Evolutionary conservation across 169 alveolate species (phyloP), one percentile per base, ranked within the genome.

Genomic region (Eimeria praecox): DNA sequence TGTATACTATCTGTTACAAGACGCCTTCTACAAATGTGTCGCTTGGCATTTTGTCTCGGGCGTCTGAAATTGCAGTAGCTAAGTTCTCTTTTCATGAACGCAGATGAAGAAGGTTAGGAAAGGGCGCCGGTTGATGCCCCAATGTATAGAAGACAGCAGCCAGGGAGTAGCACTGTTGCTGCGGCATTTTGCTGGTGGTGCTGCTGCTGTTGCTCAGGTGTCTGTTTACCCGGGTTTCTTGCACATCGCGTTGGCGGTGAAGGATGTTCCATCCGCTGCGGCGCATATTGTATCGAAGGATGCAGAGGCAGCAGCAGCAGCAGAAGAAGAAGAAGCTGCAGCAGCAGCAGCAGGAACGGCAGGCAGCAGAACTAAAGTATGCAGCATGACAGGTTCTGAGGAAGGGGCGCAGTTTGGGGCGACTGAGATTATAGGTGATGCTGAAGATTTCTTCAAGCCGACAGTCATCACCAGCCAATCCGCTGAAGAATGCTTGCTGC

Each of bases 191-290:
- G 88, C n/a, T 83, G 54, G 75, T 75, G 71, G 16, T 46, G 30
- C 46, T 30, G 64, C 54, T 42, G 78, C 75, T 33, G 66, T 56
- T 52, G 69, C 22, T 12, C 69, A 92, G 95, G 88, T 92, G 64
- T 86, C 92, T 44, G 88, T 92, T 27, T 92, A 92, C 54, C 95
- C 95, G 49, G 87, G 95, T 20, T 92, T 92, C 30, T 33, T 85
- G 62, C 88, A 92, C 71, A 64, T 92, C 42, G 95, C 95, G 14
- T 30, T 92, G 86, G 91, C 82, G 3, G 95, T 92, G 40, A 86
- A 54, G 44, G 95, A 92, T 85, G 92, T 92, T 0, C 35, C 69
- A 40, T n/a, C 86, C 10, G 95, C 95, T 12, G 95, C 46, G 24
- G 92, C 83, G 54, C 71, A 49, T 49, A 54, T 83, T 27, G n/a